Evolutionary conservation across 345 rosid genomes (phyloP).

Genomic region (Acer yangbiense): DNA sequence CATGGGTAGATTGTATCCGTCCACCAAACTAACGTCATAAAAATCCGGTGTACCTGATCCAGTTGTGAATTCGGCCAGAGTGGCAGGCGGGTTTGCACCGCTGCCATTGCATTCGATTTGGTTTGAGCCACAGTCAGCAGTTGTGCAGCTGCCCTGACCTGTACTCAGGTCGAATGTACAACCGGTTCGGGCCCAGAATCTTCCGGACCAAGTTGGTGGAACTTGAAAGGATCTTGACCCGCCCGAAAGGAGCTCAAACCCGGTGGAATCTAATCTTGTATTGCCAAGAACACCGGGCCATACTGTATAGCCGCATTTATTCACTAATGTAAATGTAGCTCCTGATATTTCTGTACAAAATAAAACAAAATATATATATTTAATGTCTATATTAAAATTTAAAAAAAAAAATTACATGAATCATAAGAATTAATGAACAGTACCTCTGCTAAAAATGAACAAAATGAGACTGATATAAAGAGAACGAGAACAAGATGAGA

Average conservation of each 20-base stretch:
- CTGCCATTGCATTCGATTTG: conserved; percentile 64
- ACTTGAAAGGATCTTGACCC: conserved; percentile 51
- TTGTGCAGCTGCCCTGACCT: conserved; percentile 53
- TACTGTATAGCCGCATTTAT: conserved; percentile 60
- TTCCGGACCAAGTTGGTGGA: conserved; percentile 70
- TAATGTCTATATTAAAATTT: neutral
- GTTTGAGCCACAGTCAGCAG: conserved; percentile 74
- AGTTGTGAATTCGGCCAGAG: conserved; percentile 68
- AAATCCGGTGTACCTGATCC: conserved; percentile 67
- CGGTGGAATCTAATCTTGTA: conserved; percentile 46
- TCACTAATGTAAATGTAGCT: conserved; percentile 54
- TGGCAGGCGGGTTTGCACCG: conserved; percentile 65
- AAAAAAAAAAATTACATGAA: too few species aligned
- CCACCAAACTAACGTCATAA: conserved; percentile 72
- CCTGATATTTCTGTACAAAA: conserved; percentile 43
- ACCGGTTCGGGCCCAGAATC: conserved; percentile 72
- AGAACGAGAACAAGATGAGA: conserved; percentile 17
- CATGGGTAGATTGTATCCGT: conserved; percentile 71
- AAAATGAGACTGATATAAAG: conserved; percentile 29
- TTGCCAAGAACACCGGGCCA: conserved; percentile 83
- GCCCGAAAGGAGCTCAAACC: conserved; percentile 54
- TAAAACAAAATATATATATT: too few species aligned
- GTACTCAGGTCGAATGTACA: conserved; percentile 50
- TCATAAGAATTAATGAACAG: neutral
- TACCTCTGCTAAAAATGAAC: conserved; percentile 42